phyloP scores from a whole-genome alignment of 108 stramenopile genomes.

The Cyclotella sp. region DNA sequence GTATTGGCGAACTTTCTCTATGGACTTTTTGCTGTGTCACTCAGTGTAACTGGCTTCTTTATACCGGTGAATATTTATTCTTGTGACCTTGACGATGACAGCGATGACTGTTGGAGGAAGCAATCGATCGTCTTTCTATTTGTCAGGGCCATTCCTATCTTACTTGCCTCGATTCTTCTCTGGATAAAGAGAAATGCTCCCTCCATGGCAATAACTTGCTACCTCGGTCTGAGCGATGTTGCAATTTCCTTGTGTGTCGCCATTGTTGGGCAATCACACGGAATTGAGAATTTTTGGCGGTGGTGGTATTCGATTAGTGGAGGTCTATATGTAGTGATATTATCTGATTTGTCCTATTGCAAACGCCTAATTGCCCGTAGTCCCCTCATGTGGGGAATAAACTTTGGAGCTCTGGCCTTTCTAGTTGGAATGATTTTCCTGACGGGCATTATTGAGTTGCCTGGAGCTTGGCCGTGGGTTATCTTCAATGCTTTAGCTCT shows the following conservation, averaged over 20 bases:
- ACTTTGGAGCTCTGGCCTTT: conserved; percentile 16
- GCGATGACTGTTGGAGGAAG: conserved; percentile 9
- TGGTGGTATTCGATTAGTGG: conserved; percentile 28
- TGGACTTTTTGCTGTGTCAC: conserved; percentile 19
- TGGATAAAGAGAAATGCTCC: conserved; percentile 29
- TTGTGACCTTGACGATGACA: conserved; percentile 4
- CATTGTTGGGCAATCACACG: neutral
- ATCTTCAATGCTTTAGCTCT: conserved; percentile 17
- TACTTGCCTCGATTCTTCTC: conserved; percentile 11
- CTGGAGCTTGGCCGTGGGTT: conserved; percentile 21
- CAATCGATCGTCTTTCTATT: conserved; percentile 20
- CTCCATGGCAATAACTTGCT: conserved; percentile 25
- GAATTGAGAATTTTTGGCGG: neutral
- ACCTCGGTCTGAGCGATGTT: conserved; percentile 10
- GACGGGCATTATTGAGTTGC: conserved; percentile 3
- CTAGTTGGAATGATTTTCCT: conserved; percentile 36
- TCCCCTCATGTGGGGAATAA: conserved; percentile 30
- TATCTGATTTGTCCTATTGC: conserved; percentile 19
- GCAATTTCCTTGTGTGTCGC: neutral
- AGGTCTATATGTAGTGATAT: neutral
- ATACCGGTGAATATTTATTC: conserved; percentile 22
- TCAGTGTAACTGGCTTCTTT: conserved; percentile 27
- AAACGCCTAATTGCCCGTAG: conserved; percentile 14
- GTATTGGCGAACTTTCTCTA: conserved; percentile 25
- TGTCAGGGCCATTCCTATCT: conserved; percentile 16